Evolutionary conservation across 1,284 basidiomycete species (phyloP).

Genomic region (Ustilago sp.): DNA sequence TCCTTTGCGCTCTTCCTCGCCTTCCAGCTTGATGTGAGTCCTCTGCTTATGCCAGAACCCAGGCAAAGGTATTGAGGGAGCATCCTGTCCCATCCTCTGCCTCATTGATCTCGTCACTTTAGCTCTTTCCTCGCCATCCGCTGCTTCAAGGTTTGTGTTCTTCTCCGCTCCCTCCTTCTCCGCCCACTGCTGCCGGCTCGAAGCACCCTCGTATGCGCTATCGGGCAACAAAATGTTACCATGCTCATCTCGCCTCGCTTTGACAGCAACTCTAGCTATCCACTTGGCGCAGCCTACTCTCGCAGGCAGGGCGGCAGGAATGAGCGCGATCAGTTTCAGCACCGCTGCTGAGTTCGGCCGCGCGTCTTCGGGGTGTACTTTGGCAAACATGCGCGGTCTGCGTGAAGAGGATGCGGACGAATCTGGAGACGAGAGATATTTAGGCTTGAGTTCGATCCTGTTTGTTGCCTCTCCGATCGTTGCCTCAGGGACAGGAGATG

Average conservation of each 20-base stretch:
- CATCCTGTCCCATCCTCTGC: slow-evolving; percentile 17
- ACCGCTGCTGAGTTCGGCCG: slow-evolving; percentile 18
- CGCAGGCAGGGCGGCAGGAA: slow-evolving; percentile 25
- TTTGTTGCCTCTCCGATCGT: neutral
- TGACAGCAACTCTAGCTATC: slow-evolving; percentile 19
- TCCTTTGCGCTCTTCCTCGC: neutral
- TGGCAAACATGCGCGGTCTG: slow-evolving; percentile 30
- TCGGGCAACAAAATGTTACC: slow-evolving; percentile 34
- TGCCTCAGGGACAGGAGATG: neutral
- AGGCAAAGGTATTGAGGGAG: slow-evolving; percentile 32
- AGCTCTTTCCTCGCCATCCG: neutral
- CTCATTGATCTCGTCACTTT: slow-evolving; percentile 35
- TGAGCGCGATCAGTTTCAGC: slow-evolving; percentile 33
- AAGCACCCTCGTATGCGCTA: slow-evolving; percentile 6
- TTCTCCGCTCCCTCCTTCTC: neutral
- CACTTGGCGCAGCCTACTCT: slow-evolving; percentile 16
- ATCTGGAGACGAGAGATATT: slow-evolving; percentile 9
- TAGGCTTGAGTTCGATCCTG: slow-evolving; percentile 27
- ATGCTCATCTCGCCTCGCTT: slow-evolving; percentile 30
- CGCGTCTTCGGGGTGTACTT: slow-evolving; percentile 28
- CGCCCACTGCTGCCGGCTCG: neutral
- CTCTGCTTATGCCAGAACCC: slow-evolving; percentile 22
- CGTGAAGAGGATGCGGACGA: neutral
- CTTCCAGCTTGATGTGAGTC: neutral
- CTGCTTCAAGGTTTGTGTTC: neutral